Base-by-base conservation (phyloP, 2,329 filamentous ascomycete species). In the Zasmidium cellare region DNA sequence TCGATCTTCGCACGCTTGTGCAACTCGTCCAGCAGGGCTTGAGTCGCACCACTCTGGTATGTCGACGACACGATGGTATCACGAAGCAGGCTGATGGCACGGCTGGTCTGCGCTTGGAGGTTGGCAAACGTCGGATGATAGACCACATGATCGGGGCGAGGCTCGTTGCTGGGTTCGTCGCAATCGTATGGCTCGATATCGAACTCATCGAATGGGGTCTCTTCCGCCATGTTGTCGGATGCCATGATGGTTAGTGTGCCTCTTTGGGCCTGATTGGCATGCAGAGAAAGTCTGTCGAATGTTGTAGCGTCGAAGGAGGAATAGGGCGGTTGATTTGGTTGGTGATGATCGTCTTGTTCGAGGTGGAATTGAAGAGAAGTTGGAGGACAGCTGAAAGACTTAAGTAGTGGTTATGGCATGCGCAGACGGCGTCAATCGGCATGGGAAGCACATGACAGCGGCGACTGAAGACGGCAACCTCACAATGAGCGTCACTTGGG, bases 21-120 rank as follows among this genome's bases (percentile, higher is more conserved):
- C 12, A 53, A 23, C 16, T 54, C 46, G 3, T 54, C 19, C 2
- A 56, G 58, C 18, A 60, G 44, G n/a, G 31, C 56, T 9, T 56
- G 44, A 3, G 47, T 55, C 22, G 58, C 24, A 6, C 9, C 24
- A 38, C 49, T 44, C 31, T 52, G 45, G 52, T 58, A 61, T 20
- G n/a, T 18, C 9, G 35, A 47, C 7, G 22, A 22, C 9, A 24
- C 28, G 9, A 55, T 16, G 6, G 45, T 31, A 12, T 48, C 55
- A 11, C 25, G 35, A 9, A 52, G 44, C 1, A 56, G 22, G 12
- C 51, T 18, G 31, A 56, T 31, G 2, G 35, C 38, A 3, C 16
- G 23, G 9, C 18, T n/a, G 20, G 24, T 45, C 18, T 56, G 24
- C n/a, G 28, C 46, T 12, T 24, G 25, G n/a, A 56, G 48, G 16